These are phyloP conservation scores for Cryphonectria radicalis DNA, from an alignment of 2,329 filamentous ascomycete genomes.

Conservation along the genomic window DNA sequence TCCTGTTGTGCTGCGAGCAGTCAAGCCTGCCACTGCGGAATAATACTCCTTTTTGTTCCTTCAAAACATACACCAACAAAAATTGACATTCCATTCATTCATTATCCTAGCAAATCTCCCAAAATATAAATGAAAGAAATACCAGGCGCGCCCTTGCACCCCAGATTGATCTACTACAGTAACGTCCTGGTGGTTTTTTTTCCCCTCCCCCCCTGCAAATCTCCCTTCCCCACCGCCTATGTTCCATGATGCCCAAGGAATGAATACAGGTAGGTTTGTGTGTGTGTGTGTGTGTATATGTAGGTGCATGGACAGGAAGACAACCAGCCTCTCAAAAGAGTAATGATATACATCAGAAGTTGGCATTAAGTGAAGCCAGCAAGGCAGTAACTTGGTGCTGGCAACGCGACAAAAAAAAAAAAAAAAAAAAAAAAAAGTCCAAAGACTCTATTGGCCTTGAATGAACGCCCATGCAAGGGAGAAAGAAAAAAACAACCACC, in stretches of 20 bases:
- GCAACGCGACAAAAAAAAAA: background rate
- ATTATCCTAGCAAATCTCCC: background rate
- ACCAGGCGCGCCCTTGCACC: background rate
- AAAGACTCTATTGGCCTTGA: background rate
- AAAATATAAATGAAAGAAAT: background rate
- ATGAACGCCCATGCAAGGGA: background rate
- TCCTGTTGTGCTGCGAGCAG: background rate
- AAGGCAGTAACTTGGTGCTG: background rate
- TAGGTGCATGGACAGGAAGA: background rate
- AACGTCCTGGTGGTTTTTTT: background rate
- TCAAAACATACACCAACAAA: background rate
- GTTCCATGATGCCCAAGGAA: background rate
- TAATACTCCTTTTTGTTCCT: too few relatives aligned
- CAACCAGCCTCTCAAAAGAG: background rate
- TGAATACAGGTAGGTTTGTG: background rate
- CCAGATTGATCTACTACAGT: background rate
- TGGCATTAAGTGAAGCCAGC: background rate
- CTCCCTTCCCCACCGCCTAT: background rate
- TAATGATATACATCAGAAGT: constrained; percentile 1
- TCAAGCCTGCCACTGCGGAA: background rate
- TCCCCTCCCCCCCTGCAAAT: too few relatives aligned
- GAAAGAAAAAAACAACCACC: background rate
- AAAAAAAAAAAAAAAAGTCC: background rate
- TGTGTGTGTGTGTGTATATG: background rate
- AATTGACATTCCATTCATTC: background rate